Percentiles rank a stretch among this genome's conserved stretches.
Evolutionary conservation across 1,139 yeast genomes (phyloP).

Genomic region (Suhomyces bolitotheri): DNA sequence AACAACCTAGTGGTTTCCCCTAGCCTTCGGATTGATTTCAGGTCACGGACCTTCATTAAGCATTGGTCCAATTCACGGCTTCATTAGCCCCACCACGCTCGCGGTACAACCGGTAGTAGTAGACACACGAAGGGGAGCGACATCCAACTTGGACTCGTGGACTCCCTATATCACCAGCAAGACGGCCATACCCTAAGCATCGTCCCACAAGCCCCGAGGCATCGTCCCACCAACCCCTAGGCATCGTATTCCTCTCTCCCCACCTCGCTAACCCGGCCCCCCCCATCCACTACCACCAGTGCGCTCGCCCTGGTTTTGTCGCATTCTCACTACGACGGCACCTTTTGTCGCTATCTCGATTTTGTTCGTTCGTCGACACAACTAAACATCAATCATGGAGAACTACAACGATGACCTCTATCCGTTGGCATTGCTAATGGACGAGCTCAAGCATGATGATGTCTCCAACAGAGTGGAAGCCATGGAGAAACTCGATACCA

Average conservation of each 20-base stretch:
- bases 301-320: not conserved
- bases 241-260: not conserved
- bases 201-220: not conserved
- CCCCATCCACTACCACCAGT: conserved; percentile 1
- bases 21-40: no score
- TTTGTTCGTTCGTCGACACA: conserved; percentile 3
- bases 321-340: no score
- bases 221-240: not conserved
- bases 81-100: no score
- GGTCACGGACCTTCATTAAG: no score
- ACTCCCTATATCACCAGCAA: no score
- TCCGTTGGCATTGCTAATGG: conserved; percentile 95
- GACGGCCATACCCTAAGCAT: no score
- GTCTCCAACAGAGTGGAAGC: conserved; percentile 92
- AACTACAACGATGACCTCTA: conserved; percentile 66
- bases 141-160: no score
- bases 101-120: no score
- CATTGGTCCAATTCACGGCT: no score
- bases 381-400: conserved; percentile 29
- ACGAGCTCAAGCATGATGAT: conserved; percentile 92
- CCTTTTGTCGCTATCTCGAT: no score
- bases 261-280: not conserved
- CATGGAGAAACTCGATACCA: conserved; percentile 90
- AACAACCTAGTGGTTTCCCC: no score
- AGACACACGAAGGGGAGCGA: no score